Evolutionary conservation across 768 basidiomycete species (phyloP).

Genomic region (Rhodocollybia butyracea): DNA sequence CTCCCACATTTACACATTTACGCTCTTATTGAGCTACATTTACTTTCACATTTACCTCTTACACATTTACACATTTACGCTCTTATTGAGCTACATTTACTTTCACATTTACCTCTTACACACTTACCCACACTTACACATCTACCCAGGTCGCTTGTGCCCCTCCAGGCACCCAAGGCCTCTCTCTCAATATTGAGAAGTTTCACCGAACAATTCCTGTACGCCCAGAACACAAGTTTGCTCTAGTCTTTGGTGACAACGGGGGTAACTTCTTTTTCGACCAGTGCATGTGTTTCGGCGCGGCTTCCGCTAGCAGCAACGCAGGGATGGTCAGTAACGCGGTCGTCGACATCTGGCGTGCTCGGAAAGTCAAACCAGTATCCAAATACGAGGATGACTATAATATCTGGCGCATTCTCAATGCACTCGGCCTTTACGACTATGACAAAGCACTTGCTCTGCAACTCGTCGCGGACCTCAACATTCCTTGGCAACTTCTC

Average conservation of each 20-base stretch:
- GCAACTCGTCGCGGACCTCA: background rate
- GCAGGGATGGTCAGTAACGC: conserved; percentile 24
- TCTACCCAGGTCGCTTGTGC: conserved; percentile 18
- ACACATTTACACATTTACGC: too few species aligned
- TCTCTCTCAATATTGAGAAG: conserved; percentile 25
- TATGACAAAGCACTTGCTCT: background rate
- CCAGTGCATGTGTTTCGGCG: conserved; percentile 22
- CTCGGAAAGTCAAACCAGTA: conserved; percentile 11
- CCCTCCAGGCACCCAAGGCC: conserved; percentile 25
- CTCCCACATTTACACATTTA: too few species aligned
- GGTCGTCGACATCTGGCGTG: conserved; percentile 19
- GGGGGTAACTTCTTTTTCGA: too few species aligned
- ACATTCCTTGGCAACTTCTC: conserved; percentile 16
- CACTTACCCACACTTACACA: too few species aligned
- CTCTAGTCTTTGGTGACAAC: conserved; percentile 12
- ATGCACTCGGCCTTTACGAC: background rate
- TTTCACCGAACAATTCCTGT: conserved; percentile 26
- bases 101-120: too few species aligned
- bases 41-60: too few species aligned
- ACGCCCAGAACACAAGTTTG: conserved; percentile 21
- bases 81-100: too few species aligned
- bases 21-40: too few species aligned
- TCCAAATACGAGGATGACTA: conserved; percentile 20
- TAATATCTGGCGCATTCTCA: background rate
- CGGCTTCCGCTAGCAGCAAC: conserved; percentile 18